Conservation (phyloP, 768 basidiomycete species). For the Solioccasus polychromus region DNA sequence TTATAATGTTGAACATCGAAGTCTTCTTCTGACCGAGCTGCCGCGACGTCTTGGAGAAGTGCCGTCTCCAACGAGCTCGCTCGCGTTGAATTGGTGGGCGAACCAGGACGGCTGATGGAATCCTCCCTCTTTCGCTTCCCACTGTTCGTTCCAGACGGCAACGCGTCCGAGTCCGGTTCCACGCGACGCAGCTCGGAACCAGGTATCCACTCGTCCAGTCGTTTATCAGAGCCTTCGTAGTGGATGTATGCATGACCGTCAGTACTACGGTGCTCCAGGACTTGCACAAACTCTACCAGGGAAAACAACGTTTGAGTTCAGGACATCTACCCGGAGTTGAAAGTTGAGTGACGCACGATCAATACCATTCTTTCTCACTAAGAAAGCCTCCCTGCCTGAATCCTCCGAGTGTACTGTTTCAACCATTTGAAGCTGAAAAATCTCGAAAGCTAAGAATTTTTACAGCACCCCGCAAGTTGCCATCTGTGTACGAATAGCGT, state of each 20-base stretch:
- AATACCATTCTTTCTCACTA: slow-evolving; percentile 33
- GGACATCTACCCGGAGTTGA: slow-evolving; percentile 8
- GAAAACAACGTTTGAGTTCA: slow-evolving; percentile 10
- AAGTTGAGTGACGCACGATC: slow-evolving; percentile 34
- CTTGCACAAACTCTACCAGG: slow-evolving; percentile 43
- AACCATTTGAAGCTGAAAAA: slow-evolving; percentile 17
- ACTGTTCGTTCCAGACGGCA: slow-evolving; percentile 24
- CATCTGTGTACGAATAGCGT: not conserved
- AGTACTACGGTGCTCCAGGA: slow-evolving; percentile 46
- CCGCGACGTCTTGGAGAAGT: slow-evolving; percentile 39
- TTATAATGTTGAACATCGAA: slow-evolving; percentile 67
- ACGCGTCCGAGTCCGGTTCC: slow-evolving; percentile 24
- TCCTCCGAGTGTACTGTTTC: slow-evolving; percentile 12
- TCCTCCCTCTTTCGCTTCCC: slow-evolving; percentile 32
- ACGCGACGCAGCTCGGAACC: slow-evolving; percentile 35
- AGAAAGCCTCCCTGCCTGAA: slow-evolving; percentile 9
- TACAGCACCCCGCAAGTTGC: slow-evolving; percentile 2
- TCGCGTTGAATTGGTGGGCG: slow-evolving; percentile 22
- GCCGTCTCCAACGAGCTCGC: slow-evolving; percentile 16
- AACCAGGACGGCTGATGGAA: slow-evolving; percentile 15
- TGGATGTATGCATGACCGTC: slow-evolving; percentile 64
- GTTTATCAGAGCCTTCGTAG: slow-evolving; percentile 66
- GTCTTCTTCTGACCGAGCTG: slow-evolving; percentile 63
- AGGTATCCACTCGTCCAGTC: slow-evolving; percentile 72
- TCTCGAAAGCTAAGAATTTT: slow-evolving; percentile 1